These are phyloP conservation scores for Luffa aegyptiaca DNA, from an alignment of 306 rosid species.

Conservation along the genomic window DNA sequence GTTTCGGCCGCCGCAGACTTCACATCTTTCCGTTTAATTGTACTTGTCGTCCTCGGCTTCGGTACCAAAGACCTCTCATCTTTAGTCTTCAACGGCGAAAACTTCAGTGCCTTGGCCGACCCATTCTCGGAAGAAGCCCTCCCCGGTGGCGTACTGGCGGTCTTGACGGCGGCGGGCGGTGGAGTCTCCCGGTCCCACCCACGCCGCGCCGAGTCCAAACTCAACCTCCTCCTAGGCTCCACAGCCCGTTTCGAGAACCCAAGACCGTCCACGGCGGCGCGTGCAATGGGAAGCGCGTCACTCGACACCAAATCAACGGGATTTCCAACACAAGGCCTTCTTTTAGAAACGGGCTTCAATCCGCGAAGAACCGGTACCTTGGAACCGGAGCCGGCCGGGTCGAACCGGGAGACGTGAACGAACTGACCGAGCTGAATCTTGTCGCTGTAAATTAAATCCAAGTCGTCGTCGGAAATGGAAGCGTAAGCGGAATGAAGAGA, in stretches of 20 bases:
- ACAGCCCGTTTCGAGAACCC: slow-evolving; percentile 10
- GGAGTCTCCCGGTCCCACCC: slow-evolving; percentile 37
- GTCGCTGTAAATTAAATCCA: slow-evolving; percentile 42
- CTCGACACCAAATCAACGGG: slow-evolving; percentile 46
- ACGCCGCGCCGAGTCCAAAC: slow-evolving; percentile 58
- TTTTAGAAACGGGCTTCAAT: slow-evolving; percentile 41
- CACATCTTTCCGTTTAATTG: slow-evolving; percentile 13
- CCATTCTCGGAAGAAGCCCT: slow-evolving; percentile 21
- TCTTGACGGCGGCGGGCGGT: not conserved
- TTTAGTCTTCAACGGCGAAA: slow-evolving; percentile 40
- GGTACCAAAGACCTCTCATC: slow-evolving; percentile 28
- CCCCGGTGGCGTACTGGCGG: slow-evolving; percentile 26
- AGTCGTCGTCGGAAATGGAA: slow-evolving; percentile 34
- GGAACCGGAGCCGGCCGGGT: slow-evolving; percentile 14
- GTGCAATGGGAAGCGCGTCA: slow-evolving; percentile 18
- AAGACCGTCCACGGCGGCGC: not conserved
- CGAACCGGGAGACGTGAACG: slow-evolving; percentile 51
- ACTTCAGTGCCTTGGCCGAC: slow-evolving; percentile 20
- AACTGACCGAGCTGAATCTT: slow-evolving; percentile 63
- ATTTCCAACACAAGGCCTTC: slow-evolving; percentile 48
- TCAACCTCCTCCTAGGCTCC: slow-evolving; percentile 37
- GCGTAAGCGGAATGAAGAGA: slow-evolving; percentile 57
- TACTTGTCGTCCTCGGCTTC: slow-evolving; percentile 16
- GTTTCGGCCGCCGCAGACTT: slow-evolving; percentile 10
- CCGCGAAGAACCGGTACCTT: slow-evolving; percentile 48